Evolutionary conservation across 441 rosid genomes (phyloP).

Genomic region (Gossypium aridum): DNA sequence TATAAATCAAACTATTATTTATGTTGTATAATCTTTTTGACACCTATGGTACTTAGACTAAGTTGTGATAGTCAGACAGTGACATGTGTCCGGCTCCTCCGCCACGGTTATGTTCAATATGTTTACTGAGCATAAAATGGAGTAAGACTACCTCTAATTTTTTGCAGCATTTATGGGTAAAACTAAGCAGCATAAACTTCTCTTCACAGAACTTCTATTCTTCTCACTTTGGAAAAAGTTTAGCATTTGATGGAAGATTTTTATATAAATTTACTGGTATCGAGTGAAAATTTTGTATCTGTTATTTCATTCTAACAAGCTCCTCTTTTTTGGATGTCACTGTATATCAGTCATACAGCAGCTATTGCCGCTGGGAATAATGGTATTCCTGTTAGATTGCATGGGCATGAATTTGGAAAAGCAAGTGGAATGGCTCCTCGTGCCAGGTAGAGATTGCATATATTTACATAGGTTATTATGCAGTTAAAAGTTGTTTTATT

Average conservation of each 20-base stretch:
- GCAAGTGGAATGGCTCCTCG: slow-evolving; percentile 99
- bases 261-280: background rate
- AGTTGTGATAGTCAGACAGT: too few species aligned
- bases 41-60: too few species aligned
- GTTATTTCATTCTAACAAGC: slow-evolving; percentile 10
- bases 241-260: background rate
- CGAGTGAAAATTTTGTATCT: background rate
- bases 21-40: background rate
- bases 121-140: background rate
- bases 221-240: background rate
- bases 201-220: background rate
- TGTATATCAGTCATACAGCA: slow-evolving; percentile 75
- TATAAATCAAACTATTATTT: background rate
- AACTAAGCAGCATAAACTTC: background rate
- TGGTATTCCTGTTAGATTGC: slow-evolving; percentile 88
- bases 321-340: background rate
- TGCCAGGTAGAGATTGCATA: slow-evolving; percentile 59
- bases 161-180: background rate
- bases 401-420: slow-evolving; percentile 94
- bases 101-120: background rate
- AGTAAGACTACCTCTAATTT: background rate
- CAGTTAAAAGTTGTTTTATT: background rate
- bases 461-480: background rate
- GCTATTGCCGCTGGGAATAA: slow-evolving; percentile 98
- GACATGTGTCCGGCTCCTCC: too few species aligned